Evolutionary conservation across 768 basidiomycete species (phyloP), one percentile per base, ranked within the genome.

Genomic region (Royoungia palumana): DNA sequence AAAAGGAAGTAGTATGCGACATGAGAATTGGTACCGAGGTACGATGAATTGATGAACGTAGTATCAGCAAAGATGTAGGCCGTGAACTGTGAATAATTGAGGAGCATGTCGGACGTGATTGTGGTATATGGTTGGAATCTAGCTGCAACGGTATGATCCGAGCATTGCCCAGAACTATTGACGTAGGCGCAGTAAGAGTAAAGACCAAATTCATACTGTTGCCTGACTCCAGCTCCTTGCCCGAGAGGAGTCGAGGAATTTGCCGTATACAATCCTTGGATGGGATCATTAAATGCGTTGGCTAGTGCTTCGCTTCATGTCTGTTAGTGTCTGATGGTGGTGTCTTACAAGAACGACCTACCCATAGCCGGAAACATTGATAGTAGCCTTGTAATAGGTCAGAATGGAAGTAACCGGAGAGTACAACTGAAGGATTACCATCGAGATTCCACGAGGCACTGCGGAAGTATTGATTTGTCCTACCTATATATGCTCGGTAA

Each of bases 141-240:
- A 54, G 73, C 69, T 40, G 79, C 87, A 25, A 77, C 65, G 27
- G 82, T 78, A 35, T 74, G 70, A 58, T 82, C 83, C 25, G 82
- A 77, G 64, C 89, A 91, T 41, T 68, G 75, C 22, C 88, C 89
- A 25, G 75, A 74, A 35, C 69, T 66, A 54, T 81, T 77, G 56
- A 85, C 71, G 57, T 83, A 90, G 58, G 76, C 89, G 57, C 89
- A 92, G 63, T 87, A 80, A 17, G 82, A 80, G 69, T 91, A 92
- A 21, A 92, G 72, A n/a, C 89, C 89, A 54, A 85, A 91, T 50
- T 81, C 71, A 70, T 92, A 92, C 50, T 74, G 67, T 63, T 83
- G 77, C 58, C 89, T 80, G 48, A 91, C 69, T 17, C 89, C 89
- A 13, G 72, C 70, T 39, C 71, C 60, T 41, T 68, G 61, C 41